phyloP scores from a whole-genome alignment of 768 basidiomycete genomes.

The Termitomyces sp. region DNA sequence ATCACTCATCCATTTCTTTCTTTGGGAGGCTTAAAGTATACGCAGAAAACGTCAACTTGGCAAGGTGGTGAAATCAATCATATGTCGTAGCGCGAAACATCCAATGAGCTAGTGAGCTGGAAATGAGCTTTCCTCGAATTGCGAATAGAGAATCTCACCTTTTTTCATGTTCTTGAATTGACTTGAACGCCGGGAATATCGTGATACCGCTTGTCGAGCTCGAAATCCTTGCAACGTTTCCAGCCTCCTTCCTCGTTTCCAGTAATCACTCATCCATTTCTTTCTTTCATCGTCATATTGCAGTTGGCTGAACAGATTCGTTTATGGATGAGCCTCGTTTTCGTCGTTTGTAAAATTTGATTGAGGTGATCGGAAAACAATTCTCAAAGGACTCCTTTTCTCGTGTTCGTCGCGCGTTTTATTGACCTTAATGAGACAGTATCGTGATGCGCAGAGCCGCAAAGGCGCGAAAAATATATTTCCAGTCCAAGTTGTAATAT shows the following conservation, averaged over 20 bases:
- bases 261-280: too few relatives aligned
- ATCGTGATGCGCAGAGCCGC: background rate
- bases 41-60: too few relatives aligned
- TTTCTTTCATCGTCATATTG: background rate
- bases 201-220: background rate
- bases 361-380: background rate
- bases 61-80: too few relatives aligned
- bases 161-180: background rate
- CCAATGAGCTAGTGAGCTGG: background rate
- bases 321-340: background rate
- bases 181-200: background rate
- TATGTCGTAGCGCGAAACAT: background rate
- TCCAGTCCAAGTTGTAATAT: too few relatives aligned
- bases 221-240: too few relatives aligned
- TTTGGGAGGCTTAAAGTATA: too few relatives aligned
- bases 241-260: background rate
- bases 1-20: background rate
- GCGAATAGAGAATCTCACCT: background rate
- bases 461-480: too few relatives aligned
- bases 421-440: background rate
- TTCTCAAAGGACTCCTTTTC: background rate
- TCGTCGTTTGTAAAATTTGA: background rate
- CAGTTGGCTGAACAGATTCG: background rate
- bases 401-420: background rate
- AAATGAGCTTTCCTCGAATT: background rate